phyloP scores from a whole-genome alignment of 148 eudicot species.

The Talinum fruticosum region DNA sequence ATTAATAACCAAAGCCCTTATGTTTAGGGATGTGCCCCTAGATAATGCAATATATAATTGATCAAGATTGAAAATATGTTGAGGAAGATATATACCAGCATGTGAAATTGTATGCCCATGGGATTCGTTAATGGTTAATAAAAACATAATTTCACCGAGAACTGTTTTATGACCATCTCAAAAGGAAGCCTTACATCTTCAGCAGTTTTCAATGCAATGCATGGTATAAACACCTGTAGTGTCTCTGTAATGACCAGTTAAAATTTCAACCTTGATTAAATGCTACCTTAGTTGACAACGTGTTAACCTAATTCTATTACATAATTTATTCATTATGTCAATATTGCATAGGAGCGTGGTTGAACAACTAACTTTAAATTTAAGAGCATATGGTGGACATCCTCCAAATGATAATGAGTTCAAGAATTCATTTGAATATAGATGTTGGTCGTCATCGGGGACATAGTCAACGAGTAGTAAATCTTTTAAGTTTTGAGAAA shows the following conservation, averaged over 20 bases:
- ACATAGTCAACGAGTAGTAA: slow-evolving; percentile 7
- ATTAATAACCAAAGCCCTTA: no score
- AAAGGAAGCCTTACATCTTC: neutral
- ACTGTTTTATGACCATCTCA: slow-evolving; percentile 4
- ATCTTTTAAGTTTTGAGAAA: neutral
- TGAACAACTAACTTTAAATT: neutral
- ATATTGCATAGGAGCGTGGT: neutral
- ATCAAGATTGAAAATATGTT: no score
- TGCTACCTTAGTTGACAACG: neutral
- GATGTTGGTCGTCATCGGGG: neutral
- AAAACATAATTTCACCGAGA: neutral
- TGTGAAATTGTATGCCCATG: no score
- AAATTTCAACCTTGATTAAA: neutral
- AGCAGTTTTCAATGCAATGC: neutral
- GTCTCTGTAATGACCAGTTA: neutral
- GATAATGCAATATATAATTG: no score
- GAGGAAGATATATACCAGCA: no score
- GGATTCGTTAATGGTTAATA: no score
- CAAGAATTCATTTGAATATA: neutral
- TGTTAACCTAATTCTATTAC: neutral
- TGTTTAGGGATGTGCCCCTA: no score
- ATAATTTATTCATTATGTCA: neutral
- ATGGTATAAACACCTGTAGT: neutral
- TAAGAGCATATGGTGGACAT: neutral
- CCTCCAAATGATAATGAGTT: slow-evolving; percentile 6